Conservation (phyloP, 2,329 filamentous ascomycete species). For the Ophiocordyceps unilateralis region DNA sequence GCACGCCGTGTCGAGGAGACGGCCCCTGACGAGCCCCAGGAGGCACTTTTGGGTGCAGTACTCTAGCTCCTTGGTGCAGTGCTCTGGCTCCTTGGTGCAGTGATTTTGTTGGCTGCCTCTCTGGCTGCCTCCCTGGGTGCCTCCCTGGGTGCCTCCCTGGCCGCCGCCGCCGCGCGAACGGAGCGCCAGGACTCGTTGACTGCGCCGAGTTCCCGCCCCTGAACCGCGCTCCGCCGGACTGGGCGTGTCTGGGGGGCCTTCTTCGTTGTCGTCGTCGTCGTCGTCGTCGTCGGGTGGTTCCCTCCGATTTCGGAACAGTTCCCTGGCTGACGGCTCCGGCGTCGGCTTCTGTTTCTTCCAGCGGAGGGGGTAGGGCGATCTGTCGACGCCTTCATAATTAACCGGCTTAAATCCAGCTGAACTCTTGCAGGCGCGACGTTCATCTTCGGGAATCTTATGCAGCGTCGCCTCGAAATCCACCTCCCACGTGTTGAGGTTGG, state of each 20-base stretch:
- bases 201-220: not conserved
- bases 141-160: not conserved
- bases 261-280: not conserved
- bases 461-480: slow-evolving; percentile 10
- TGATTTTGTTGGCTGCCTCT: too few species aligned
- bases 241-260: not conserved
- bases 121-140: too few species aligned
- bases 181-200: slow-evolving; percentile 5
- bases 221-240: not conserved
- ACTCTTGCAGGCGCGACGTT: slow-evolving; percentile 4
- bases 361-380: slow-evolving; percentile 3
- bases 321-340: too few species aligned
- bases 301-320: too few species aligned
- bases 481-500: slow-evolving; percentile 2
- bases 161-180: not conserved
- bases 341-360: not conserved
- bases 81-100: too few species aligned
- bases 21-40: slow-evolving; percentile 14
- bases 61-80: too few species aligned
- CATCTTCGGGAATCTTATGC: slow-evolving; percentile 6
- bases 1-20: slow-evolving; percentile 15
- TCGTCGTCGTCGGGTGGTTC: not conserved
- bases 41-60: slow-evolving; percentile 24
- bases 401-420: slow-evolving; percentile 4
- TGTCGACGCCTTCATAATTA: slow-evolving; percentile 6